Percentiles rank a stretch among this genome's conserved stretches.
These are phyloP conservation scores for Penicillium sp. DNA, from an alignment of 2,329 filamentous ascomycete genomes.

Conservation along the genomic window DNA sequence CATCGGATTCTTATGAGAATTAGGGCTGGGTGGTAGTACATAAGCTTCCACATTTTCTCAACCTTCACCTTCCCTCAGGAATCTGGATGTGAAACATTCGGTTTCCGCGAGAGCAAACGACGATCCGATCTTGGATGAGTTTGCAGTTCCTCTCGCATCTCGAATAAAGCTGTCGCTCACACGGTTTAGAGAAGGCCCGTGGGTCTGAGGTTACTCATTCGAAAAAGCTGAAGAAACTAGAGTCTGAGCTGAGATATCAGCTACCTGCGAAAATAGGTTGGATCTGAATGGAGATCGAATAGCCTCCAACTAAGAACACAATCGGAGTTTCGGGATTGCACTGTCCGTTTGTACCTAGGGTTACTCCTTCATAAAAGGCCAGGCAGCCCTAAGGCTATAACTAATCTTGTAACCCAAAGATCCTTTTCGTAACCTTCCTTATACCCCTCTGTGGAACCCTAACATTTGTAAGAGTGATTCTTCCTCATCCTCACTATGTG, in stretches of 20 bases:
- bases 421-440: background rate
- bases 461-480: background rate
- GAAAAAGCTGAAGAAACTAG: conserved; percentile 15
- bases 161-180: background rate
- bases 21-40: no score
- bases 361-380: background rate
- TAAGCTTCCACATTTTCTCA: no score
- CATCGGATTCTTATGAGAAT: no score
- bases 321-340: background rate
- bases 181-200: background rate
- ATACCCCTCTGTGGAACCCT: background rate
- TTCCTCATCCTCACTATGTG: conserved; percentile 7
- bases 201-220: conserved; percentile 13
- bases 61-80: no score
- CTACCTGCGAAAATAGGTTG: conserved; percentile 8
- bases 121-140: background rate
- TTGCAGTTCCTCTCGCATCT: background rate
- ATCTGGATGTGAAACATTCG: background rate
- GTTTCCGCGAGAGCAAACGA: background rate
- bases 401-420: background rate
- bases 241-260: conserved; percentile 12
- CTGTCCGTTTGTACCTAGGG: no score
- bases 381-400: background rate
- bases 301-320: background rate
- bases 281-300: background rate